Evolutionary conservation across 1,284 basidiomycete species (phyloP), one percentile per base, ranked within the genome.

Genomic region (Pterulicium gracile): DNA sequence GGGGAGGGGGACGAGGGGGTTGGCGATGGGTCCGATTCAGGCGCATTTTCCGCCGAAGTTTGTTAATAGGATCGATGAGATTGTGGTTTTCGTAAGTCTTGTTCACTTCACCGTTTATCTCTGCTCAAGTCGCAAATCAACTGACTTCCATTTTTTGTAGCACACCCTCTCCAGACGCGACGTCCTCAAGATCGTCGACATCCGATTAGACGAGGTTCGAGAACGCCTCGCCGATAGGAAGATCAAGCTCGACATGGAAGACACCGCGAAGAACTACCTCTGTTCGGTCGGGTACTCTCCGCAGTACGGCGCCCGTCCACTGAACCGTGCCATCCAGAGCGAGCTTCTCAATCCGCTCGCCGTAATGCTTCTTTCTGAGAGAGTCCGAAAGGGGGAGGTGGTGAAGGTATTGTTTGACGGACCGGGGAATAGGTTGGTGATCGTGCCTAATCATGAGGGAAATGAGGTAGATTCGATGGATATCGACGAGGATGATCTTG

Each of bases 341-440:
- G 91, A 98, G 61, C 72, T 98, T 42, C 75, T 98, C 55, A 94
- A 96, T 63, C 95, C 95, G 5, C 69, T 98, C 41, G 92, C 91
- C 15, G 71, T 88, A 50, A 77, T 91, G 68, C 75, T 98, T 43
- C 79, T 98, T 42, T 83, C 88, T 32, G 90, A 88, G 53, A 76
- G 81, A 44, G 70, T 96, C 47, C 74, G 81, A 43, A 92, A 98
- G 50, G 85, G 84, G 27, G 92, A 96, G 63, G 72, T 63, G 0
- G 86, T 89, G 4, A 65, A 67, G 27, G 75, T 98, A 47, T 75
- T 76, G 22, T 93, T 92, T 53, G 92, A 98, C 58, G 79, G 85
- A 14, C 81, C 84, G 23, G 77, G 77, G 53, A 97, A 98, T 64
- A 77, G 83, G 23, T 65, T 98, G 35, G 64, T 75, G 24, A 81